A percentile compares a stretch with the other conserved stretches of the same genome.
phyloP scores from a whole-genome alignment of 257 asterid species.

The Voacanga thouarsii region DNA sequence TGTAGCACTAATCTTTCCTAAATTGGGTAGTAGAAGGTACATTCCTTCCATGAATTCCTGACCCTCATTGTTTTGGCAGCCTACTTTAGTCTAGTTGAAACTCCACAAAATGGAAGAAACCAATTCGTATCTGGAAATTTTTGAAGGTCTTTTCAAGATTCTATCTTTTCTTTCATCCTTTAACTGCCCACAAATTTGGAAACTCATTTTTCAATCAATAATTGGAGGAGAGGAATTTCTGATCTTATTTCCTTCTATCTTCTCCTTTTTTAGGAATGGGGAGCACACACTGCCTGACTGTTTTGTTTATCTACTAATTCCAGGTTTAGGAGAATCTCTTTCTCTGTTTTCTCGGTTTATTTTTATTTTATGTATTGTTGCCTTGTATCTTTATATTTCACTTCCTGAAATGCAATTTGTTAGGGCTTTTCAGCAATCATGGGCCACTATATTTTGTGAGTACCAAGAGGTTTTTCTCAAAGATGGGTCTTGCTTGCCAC shows the following conservation, averaged over 20 bases:
- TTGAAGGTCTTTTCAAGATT: background rate
- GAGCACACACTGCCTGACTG: constrained; percentile 75
- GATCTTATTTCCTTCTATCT: constrained; percentile 6
- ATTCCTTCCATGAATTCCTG: background rate
- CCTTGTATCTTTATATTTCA: constrained; percentile 20
- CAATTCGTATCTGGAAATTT: no score
- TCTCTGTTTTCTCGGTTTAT: constrained; percentile 13
- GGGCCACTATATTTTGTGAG: constrained; percentile 83
- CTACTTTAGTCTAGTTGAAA: background rate
- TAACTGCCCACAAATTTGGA: background rate
- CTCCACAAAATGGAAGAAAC: background rate
- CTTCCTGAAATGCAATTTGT: constrained; percentile 15
- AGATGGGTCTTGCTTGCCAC: constrained; percentile 93
- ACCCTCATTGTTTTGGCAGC: background rate
- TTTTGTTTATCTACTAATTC: constrained; percentile 83
- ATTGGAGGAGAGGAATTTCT: background rate
- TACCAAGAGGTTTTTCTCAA: constrained; percentile 77
- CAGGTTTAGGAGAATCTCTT: constrained; percentile 46
- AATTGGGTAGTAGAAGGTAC: background rate
- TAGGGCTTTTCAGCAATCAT: constrained; percentile 92
- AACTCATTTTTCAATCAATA: background rate
- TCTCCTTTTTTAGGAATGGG: constrained; percentile 58
- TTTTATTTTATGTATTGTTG: background rate
- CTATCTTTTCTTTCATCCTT: background rate
- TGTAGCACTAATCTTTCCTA: background rate